Base-by-base conservation (phyloP, 2,329 filamentous ascomycete species). In the Beauveria sp. region DNA sequence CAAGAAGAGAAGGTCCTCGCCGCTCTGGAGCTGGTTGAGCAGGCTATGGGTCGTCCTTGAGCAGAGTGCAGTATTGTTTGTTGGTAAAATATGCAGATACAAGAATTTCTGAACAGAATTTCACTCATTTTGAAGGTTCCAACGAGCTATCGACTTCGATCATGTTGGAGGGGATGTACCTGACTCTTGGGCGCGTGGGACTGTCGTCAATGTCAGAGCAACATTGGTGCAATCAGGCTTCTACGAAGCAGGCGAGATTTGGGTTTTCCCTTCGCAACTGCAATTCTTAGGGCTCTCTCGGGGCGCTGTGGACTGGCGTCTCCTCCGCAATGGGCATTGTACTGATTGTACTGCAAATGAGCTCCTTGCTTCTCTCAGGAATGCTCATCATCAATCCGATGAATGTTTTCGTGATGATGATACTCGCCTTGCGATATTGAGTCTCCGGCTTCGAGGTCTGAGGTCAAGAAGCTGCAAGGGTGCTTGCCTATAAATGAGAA, bases 1-100 rank as follows among this genome's bases (percentile, higher is more conserved):
- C 63, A 71, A 4, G 70, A 72, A 28, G 70, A 72, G 38, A 72
- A 71, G 64, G 68, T 71, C 3, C 63, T 71, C 20, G 67, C 69
- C 38, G 69, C 69, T 3, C 57, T 70, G 18, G 63, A 50, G 4
- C 63, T 68, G 43, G 67, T 70, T 40, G 69, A 70, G 50, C 63
- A 61, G 2, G 69, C 69, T 0, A 63, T 70, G 67, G 62, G 64
- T 16, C 61, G 65, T 3, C 16, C 30, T 6, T 61, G 28, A 57
- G 14, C 38, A 18, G 16, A 24, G 14, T 12, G 16, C 26, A 22
- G 4, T 30, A n/a, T 22, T 34, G 6, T 16, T 38, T 49, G 18
- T 49, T 22, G 22, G 43, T 12, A 22, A 4, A 38, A 38, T 38
- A 16, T 38, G 34, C 12, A 16, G 14, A 38, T 5, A 38, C 34